phyloP scores from a whole-genome alignment of 2,329 filamentous ascomycete genomes.

The Xylaria sp. region DNA sequence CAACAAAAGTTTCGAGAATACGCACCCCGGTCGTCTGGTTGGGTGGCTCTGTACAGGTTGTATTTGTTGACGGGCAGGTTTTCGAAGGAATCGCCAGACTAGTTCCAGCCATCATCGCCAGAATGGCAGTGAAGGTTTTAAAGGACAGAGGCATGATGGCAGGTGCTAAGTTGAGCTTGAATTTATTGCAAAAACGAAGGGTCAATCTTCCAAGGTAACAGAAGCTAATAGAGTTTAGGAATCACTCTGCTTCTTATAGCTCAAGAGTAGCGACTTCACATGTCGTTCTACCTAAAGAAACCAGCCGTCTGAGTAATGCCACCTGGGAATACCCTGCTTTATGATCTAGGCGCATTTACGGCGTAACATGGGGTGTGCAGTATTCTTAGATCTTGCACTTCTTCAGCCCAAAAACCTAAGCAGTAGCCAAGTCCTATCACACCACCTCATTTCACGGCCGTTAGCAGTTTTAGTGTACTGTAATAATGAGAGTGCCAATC shows the following conservation, averaged over 20 bases:
- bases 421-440: slow-evolving; percentile 1
- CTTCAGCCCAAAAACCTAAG: background rate
- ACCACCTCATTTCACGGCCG: slow-evolving; percentile 27
- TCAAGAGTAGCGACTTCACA: background rate
- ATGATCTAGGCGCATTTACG: background rate
- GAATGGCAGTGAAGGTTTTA: slow-evolving; percentile 8
- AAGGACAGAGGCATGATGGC: slow-evolving; percentile 10
- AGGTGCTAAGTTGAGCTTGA: background rate
- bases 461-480: background rate
- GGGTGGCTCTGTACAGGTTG: slow-evolving; percentile 30
- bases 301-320: background rate
- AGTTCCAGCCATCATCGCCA: slow-evolving; percentile 24
- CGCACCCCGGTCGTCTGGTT: slow-evolving; percentile 32
- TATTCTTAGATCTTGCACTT: slow-evolving; percentile 8
- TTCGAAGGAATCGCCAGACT: slow-evolving; percentile 16
- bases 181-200: background rate
- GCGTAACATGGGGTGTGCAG: background rate
- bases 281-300: background rate
- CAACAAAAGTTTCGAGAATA: background rate
- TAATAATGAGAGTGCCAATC: slow-evolving; percentile 2
- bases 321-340: background rate
- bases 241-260: slow-evolving; percentile 25
- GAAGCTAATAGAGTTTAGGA: background rate
- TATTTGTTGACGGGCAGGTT: slow-evolving; percentile 6
- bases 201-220: background rate